phyloP scores from a whole-genome alignment of 2,329 filamentous ascomycete genomes.

The Cladosporium colombiae region DNA sequence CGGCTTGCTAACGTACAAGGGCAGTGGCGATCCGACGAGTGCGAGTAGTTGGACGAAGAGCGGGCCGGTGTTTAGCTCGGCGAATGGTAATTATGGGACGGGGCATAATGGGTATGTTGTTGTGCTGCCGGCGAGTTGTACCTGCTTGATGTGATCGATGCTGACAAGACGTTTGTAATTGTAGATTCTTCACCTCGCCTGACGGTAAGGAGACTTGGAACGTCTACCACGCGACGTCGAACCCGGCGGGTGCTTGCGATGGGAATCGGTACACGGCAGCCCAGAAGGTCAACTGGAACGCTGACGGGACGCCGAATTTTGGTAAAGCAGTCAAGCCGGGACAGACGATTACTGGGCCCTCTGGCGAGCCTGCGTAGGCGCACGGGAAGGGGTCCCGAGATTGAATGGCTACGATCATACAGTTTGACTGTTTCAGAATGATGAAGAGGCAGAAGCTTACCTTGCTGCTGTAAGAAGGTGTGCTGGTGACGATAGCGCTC shows the following conservation, averaged over 20 bases:
- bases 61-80: constrained; percentile 54
- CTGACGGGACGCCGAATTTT: constrained; percentile 56
- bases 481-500: background rate
- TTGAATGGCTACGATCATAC: background rate
- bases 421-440: background rate
- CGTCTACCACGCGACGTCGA: constrained; percentile 57
- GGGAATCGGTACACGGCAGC: constrained; percentile 56
- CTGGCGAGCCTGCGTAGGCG: constrained; percentile 20
- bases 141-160: background rate
- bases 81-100: constrained; percentile 59
- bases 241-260: constrained; percentile 53
- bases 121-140: background rate
- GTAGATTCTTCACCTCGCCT: constrained; percentile 58
- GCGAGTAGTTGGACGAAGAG: constrained; percentile 54
- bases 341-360: constrained; percentile 25
- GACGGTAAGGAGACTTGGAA: constrained; percentile 58
- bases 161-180: background rate
- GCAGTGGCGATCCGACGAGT: constrained; percentile 48
- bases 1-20: constrained; percentile 56
- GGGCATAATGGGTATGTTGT: constrained; percentile 49
- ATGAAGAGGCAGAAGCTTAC: background rate
- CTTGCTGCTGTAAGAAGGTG: background rate
- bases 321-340: constrained; percentile 41
- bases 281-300: constrained; percentile 53
- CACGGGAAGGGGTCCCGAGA: background rate